A percentile compares a stretch with the other conserved stretches of the same genome.
Evolutionary conservation across 208 protist species (phyloP).

Genomic region (Phytomonas sp.): DNA sequence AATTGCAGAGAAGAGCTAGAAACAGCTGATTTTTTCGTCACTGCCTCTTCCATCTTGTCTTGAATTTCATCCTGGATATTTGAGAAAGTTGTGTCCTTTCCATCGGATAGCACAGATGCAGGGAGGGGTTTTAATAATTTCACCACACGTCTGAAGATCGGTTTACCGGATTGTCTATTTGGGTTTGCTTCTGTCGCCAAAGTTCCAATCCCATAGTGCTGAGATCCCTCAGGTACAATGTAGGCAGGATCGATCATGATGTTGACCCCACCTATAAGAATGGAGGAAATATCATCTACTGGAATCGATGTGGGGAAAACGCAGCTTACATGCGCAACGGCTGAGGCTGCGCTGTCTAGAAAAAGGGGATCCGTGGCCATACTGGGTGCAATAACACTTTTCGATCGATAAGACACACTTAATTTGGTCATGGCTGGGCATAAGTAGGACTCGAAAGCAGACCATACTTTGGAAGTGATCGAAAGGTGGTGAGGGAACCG

Average conservation of each 20-base stretch:
- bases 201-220: background rate
- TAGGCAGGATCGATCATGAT: background rate
- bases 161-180: background rate
- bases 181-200: background rate
- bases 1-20: background rate
- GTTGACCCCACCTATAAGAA: background rate
- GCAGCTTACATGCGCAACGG: background rate
- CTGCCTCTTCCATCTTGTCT: background rate
- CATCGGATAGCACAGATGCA: background rate
- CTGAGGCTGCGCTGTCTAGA: background rate
- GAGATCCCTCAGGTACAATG: background rate
- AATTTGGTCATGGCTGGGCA: constrained; percentile 17
- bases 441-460: constrained; percentile 54
- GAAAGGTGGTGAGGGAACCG: constrained; percentile 40
- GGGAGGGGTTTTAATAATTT: background rate
- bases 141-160: background rate
- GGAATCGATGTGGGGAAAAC: background rate
- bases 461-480: constrained; percentile 79
- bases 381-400: background rate
- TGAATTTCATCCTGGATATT: background rate
- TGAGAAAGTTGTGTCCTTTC: background rate
- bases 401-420: background rate
- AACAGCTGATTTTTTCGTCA: background rate
- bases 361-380: background rate
- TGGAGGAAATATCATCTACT: background rate